Conservation (phyloP, 2,329 filamentous ascomycete genomes). For the Scedosporium boydii region DNA sequence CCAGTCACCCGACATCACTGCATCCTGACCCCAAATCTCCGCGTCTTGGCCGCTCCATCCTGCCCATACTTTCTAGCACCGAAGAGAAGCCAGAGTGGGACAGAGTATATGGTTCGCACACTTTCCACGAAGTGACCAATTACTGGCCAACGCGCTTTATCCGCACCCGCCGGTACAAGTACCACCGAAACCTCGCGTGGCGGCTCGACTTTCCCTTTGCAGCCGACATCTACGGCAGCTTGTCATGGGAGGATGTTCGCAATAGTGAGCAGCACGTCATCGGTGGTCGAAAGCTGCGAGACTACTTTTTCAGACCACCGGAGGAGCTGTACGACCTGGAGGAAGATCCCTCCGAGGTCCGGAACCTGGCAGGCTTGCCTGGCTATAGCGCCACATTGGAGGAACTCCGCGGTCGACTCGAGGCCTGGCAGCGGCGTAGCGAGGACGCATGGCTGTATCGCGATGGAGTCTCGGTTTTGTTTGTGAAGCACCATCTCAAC, state of each 20-base stretch:
- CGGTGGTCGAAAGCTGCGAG: conserved; percentile 27
- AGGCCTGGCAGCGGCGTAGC: conserved; percentile 18
- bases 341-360: conserved; percentile 32
- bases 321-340: conserved; percentile 38
- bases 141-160: conserved; percentile 41
- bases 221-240: conserved; percentile 31
- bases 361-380: conserved; percentile 23
- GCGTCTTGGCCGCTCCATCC: not conserved
- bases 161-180: conserved; percentile 33
- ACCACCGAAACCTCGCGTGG: conserved; percentile 40
- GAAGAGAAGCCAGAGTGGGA: conserved; percentile 11
- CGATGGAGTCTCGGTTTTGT: conserved; percentile 16
- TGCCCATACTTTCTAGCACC: not conserved
- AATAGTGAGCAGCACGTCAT: conserved; percentile 21
- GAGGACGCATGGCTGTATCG: conserved; percentile 19
- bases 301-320: conserved; percentile 32
- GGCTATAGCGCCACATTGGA: conserved; percentile 20
- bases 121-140: conserved; percentile 39
- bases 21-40: conserved; percentile 6
- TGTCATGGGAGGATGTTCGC: conserved; percentile 34
- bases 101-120: conserved; percentile 39
- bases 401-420: conserved; percentile 18
- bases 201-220: conserved; percentile 38
- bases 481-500: conserved; percentile 14
- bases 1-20: conserved; percentile 11